Percentiles rank a stretch among this genome's conserved stretches.
phyloP scores from a whole-genome alignment of 1,284 basidiomycete species.

The Trametes polyzona region DNA sequence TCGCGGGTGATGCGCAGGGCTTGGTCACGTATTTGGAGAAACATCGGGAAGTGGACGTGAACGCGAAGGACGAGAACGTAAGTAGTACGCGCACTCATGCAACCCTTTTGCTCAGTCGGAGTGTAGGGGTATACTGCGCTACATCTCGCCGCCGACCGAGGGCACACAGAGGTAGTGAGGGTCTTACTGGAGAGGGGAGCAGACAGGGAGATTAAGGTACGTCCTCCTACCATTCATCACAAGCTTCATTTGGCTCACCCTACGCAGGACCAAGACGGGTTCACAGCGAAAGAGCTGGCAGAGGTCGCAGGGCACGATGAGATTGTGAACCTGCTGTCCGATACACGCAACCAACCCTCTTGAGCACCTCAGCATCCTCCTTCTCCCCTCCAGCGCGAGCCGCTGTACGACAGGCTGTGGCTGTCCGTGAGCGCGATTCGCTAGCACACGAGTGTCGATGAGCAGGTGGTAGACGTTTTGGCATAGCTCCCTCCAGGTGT shows the following conservation, averaged over 20 bases:
- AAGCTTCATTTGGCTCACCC: neutral
- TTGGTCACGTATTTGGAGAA: conserved; percentile 51
- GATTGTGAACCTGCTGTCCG: conserved; percentile 54
- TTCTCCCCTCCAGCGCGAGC: neutral
- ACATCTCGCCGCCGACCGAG: conserved; percentile 86
- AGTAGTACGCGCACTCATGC: conserved; percentile 28
- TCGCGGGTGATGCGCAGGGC: conserved; percentile 55
- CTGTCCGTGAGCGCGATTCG: too few relatives aligned
- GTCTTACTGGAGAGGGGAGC: conserved; percentile 71
- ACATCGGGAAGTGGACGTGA: conserved; percentile 44
- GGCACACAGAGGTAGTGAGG: conserved; percentile 59
- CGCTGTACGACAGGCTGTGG: too few relatives aligned
- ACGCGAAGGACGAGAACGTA: conserved; percentile 69
- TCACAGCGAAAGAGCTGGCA: conserved; percentile 70
- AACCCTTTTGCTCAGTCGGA: neutral
- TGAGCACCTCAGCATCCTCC: neutral
- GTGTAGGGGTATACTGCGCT: conserved; percentile 82
- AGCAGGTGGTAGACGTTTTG: neutral
- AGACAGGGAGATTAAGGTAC: conserved; percentile 64
- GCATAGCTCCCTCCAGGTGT: neutral
- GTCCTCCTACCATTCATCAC: conserved; percentile 1
- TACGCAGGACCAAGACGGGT: conserved; percentile 70
- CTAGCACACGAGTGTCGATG: neutral
- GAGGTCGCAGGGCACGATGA: conserved; percentile 65
- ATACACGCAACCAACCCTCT: conserved; percentile 13